Evolutionary conservation across 1,284 basidiomycete genomes (phyloP).

Genomic region (Microbotryum violaceum): DNA sequence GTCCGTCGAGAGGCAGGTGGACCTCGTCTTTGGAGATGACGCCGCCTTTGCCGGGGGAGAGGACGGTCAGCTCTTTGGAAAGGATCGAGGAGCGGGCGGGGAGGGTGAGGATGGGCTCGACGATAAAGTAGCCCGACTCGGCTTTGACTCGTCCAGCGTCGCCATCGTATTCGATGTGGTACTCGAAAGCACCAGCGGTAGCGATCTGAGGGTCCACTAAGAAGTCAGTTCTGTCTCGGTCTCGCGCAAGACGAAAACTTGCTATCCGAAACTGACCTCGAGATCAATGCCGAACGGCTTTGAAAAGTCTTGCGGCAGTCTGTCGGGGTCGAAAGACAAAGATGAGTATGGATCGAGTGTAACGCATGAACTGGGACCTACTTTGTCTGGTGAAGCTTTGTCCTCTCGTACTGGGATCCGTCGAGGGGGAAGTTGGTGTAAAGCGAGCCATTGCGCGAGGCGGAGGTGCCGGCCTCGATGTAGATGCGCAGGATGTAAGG

Average conservation of each 20-base stretch:
- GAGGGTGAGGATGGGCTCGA: slow-evolving; percentile 75
- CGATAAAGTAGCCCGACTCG: slow-evolving; percentile 85
- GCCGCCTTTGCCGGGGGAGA: slow-evolving; percentile 38
- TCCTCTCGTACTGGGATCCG: slow-evolving; percentile 72
- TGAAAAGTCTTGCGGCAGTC: slow-evolving; percentile 68
- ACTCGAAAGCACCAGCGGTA: slow-evolving; percentile 86
- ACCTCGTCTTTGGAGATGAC: slow-evolving; percentile 51
- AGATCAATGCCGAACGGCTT: slow-evolving; percentile 86
- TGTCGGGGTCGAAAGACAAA: slow-evolving; percentile 36
- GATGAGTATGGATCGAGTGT: neutral
- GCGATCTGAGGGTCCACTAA: slow-evolving; percentile 52
- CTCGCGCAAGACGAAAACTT: neutral
- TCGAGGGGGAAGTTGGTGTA: slow-evolving; percentile 92
- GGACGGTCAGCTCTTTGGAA: slow-evolving; percentile 46
- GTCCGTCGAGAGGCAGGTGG: slow-evolving; percentile 70
- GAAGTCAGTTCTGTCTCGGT: neutral
- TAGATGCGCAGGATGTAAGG: slow-evolving; percentile 85
- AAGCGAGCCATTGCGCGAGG: slow-evolving; percentile 77
- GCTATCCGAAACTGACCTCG: slow-evolving; percentile 43
- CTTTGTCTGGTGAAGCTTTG: slow-evolving; percentile 68
- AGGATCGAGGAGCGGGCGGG: slow-evolving; percentile 67
- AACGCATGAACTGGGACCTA: slow-evolving; percentile 43
- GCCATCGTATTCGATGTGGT: slow-evolving; percentile 80
- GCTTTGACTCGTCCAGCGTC: slow-evolving; percentile 57
- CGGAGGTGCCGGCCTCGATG: slow-evolving; percentile 78